These are phyloP conservation scores for Alliaria petiolata DNA, from an alignment of 345 rosid genomes.

Conservation along the genomic window DNA sequence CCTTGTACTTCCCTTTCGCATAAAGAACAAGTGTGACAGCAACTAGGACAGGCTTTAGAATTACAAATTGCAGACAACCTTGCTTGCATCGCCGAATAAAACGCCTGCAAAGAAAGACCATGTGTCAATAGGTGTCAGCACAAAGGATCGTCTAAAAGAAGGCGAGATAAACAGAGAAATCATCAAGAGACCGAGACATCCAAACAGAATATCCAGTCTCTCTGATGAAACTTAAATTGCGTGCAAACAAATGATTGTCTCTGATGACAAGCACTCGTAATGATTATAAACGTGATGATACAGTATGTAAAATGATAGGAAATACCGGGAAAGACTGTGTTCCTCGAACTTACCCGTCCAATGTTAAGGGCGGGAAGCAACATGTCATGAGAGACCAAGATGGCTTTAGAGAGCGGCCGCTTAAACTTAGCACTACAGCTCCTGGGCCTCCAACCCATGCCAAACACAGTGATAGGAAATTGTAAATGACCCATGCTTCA, in stretches of 20 bases:
- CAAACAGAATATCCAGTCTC: not conserved
- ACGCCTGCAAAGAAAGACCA: conserved; percentile 50
- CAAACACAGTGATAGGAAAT: conserved; percentile 80
- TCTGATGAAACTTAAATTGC: not conserved
- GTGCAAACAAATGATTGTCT: not conserved
- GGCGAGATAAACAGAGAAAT: not conserved
- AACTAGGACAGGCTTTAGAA: conserved; percentile 85
- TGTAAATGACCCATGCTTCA: conserved; percentile 99
- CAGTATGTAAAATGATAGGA: not conserved
- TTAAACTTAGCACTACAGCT: conserved; percentile 87
- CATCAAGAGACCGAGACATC: not conserved
- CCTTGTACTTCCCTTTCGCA: conserved; percentile 90
- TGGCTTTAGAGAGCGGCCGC: conserved; percentile 79
- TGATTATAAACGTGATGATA: not conserved
- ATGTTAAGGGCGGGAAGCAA: conserved; percentile 72
- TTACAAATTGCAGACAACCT: conserved; percentile 98
- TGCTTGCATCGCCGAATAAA: conserved; percentile 98
- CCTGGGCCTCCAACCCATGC: conserved; percentile 99
- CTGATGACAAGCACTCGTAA: not conserved
- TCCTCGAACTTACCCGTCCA: conserved; percentile 71
- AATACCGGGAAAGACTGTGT: not conserved
- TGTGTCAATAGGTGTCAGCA: conserved; percentile 6
- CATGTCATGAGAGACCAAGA: conserved; percentile 85
- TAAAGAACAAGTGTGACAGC: conserved; percentile 84
- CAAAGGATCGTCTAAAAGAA: not conserved